Evolutionary conservation across 1,139 yeast genomes (phyloP).

Genomic region (Schwanniomyces etchellsii): DNA sequence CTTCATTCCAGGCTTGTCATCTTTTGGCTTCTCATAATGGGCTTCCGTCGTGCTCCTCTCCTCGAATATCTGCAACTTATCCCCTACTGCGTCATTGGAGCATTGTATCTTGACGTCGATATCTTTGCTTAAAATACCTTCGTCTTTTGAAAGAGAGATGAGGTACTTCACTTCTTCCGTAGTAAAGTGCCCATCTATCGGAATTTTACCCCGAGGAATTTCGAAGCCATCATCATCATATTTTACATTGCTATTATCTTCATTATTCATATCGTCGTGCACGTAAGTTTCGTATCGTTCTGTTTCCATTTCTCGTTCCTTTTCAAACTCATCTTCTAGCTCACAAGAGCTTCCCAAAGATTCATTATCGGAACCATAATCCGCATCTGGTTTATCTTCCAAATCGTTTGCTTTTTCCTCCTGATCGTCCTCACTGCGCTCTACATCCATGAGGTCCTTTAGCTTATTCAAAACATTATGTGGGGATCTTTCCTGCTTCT

Average conservation of each 20-base stretch:
- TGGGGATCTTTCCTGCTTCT: constrained; percentile 2
- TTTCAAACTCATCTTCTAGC: constrained; percentile 4
- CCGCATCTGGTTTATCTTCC: neutral
- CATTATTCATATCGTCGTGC: neutral
- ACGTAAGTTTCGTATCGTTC: neutral
- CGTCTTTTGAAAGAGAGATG: constrained; percentile 25
- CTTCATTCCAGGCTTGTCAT: too few relatives aligned
- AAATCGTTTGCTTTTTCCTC: neutral
- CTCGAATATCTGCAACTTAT: constrained; percentile 8
- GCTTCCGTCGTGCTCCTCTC: too few relatives aligned
- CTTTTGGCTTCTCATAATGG: too few relatives aligned
- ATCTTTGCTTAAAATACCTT: constrained; percentile 22
- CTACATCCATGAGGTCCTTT: constrained; percentile 9
- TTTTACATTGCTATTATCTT: constrained; percentile 8
- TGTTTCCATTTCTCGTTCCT: constrained; percentile 1
- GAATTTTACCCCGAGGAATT: constrained; percentile 34
- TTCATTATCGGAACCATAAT: constrained; percentile 1
- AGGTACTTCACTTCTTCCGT: constrained; percentile 27
- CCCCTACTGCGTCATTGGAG: constrained; percentile 12
- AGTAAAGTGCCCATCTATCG: constrained; percentile 38
- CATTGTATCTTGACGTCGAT: constrained; percentile 23
- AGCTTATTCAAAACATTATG: constrained; percentile 12
- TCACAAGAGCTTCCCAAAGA: constrained; percentile 4
- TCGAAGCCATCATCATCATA: constrained; percentile 33
- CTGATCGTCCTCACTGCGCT: constrained; percentile 6